These are phyloP conservation scores for Coemansia sp. DNA, from an alignment of 192 early-diverging fungal genomes.

Conservation along the genomic window DNA sequence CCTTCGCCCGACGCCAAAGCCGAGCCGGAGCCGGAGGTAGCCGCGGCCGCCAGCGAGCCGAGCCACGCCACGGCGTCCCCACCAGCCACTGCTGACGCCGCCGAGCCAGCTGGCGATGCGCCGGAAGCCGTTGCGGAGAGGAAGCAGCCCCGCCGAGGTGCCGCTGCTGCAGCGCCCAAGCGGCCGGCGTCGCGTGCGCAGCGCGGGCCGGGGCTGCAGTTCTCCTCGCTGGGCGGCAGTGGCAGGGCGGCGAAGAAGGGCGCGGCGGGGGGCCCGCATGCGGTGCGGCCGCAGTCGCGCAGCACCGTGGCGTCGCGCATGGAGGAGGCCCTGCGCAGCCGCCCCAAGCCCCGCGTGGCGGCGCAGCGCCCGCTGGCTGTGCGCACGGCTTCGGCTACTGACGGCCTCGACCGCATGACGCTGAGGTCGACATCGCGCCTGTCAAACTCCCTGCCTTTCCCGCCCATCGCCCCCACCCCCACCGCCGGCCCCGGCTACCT, in stretches of 20 bases:
- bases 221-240: slow-evolving; percentile 35
- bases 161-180: neutral
- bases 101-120: neutral
- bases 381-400: neutral
- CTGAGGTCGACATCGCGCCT: slow-evolving; percentile 26
- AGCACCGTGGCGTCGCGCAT: slow-evolving; percentile 38
- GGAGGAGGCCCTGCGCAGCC: slow-evolving; percentile 44
- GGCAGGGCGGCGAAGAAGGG: neutral
- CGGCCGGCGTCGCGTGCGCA: slow-evolving; percentile 10
- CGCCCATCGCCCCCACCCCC: neutral
- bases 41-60: neutral
- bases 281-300: slow-evolving; percentile 30
- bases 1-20: slow-evolving; percentile 15
- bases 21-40: neutral
- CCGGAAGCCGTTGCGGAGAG: neutral
- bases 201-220: slow-evolving; percentile 34
- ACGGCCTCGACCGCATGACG: slow-evolving; percentile 33
- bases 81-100: neutral
- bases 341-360: slow-evolving; percentile 5
- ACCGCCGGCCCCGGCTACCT: slow-evolving; percentile 33
- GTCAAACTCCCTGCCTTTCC: neutral
- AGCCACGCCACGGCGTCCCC: neutral
- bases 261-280: slow-evolving; percentile 7
- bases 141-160: neutral
- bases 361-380: slow-evolving; percentile 10